Evolutionary conservation across 2,329 filamentous ascomycete genomes (phyloP).

Genomic region (Cladosporium sp.): DNA sequence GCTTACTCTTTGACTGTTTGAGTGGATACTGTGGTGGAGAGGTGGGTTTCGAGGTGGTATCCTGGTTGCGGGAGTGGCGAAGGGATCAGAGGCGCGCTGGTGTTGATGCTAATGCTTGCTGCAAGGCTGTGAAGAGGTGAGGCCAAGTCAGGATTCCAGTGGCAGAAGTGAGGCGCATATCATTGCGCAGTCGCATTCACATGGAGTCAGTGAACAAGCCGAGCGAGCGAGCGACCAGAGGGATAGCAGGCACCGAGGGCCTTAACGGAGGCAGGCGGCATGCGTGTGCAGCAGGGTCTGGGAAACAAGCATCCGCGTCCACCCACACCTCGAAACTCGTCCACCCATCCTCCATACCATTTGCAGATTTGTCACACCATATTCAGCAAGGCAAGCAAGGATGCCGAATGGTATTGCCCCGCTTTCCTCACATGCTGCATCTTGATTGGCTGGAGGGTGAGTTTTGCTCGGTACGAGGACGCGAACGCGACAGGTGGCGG

Average conservation of each 20-base stretch:
- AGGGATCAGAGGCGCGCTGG: not conserved
- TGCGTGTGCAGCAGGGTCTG: slow-evolving; percentile 8
- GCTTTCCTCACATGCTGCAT: not conserved
- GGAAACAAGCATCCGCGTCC: slow-evolving; percentile 10
- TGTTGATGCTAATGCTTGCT: not conserved
- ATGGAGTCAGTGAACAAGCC: not conserved
- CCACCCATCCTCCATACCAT: not conserved
- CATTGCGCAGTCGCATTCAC: not conserved
- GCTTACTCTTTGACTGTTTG: not conserved
- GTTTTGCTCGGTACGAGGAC: not conserved
- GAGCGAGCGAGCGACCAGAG: slow-evolving; percentile 3
- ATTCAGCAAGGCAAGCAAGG: not conserved
- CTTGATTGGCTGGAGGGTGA: not conserved
- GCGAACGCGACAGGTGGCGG: slow-evolving; percentile 8
- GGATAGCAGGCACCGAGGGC: slow-evolving; percentile 3
- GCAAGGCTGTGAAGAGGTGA: not conserved
- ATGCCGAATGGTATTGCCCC: slow-evolving; percentile 11
- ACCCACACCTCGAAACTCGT: not conserved
- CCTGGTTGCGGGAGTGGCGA: not conserved
- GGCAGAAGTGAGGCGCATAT: not conserved
- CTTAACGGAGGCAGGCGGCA: slow-evolving; percentile 15
- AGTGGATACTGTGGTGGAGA: not conserved
- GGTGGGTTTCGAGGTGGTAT: slow-evolving; percentile 1
- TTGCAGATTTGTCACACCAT: slow-evolving; percentile 15
- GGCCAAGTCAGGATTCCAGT: not conserved